A percentile compares a stretch with the other conserved stretches of the same genome.
These are phyloP conservation scores for Parasitella parasitica DNA, from an alignment of 371 early-diverging fungal species.

Conservation along the genomic window DNA sequence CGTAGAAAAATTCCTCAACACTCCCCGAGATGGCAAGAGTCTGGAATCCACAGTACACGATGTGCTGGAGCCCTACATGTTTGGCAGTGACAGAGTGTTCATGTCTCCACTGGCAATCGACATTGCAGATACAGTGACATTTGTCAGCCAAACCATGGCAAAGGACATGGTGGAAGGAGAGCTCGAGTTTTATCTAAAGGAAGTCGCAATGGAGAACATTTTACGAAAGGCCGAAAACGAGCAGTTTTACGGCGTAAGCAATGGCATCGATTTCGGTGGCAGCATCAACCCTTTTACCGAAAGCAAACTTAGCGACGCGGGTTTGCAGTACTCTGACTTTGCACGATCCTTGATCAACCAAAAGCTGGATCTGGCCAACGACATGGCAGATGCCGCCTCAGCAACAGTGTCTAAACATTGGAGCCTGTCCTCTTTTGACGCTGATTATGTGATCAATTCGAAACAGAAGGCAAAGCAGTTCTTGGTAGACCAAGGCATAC, in stretches of 20 bases:
- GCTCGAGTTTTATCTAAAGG: slow-evolving; percentile 60
- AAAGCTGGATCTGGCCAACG: slow-evolving; percentile 3
- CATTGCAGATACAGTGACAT: slow-evolving; percentile 55
- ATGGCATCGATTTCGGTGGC: slow-evolving; percentile 54
- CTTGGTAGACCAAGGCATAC: slow-evolving; percentile 45
- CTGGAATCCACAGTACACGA: slow-evolving; percentile 5
- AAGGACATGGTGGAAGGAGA: slow-evolving; percentile 61
- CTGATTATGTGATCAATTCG: slow-evolving; percentile 37
- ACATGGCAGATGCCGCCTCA: neutral
- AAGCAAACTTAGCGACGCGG: slow-evolving; percentile 28
- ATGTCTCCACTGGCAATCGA: slow-evolving; percentile 62
- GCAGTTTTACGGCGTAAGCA: slow-evolving; percentile 64
- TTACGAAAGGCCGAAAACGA: slow-evolving; percentile 47
- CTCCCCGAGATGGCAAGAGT: neutral
- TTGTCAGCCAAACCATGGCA: slow-evolving; percentile 62
- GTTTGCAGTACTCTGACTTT: slow-evolving; percentile 45
- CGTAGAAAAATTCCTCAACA: slow-evolving; percentile 50
- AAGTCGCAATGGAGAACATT: slow-evolving; percentile 57
- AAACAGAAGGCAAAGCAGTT: slow-evolving; percentile 58
- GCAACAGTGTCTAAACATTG: slow-evolving; percentile 4
- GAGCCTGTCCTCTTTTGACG: slow-evolving; percentile 21
- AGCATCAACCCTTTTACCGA: slow-evolving; percentile 57
- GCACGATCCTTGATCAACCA: slow-evolving; percentile 24
- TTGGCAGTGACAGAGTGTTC: slow-evolving; percentile 51
- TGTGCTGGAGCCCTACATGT: slow-evolving; percentile 35